Evolutionary conservation across 352 stramenopile species (phyloP), one percentile per base, ranked within the genome.

Genomic region (Pythium guiyangense): DNA sequence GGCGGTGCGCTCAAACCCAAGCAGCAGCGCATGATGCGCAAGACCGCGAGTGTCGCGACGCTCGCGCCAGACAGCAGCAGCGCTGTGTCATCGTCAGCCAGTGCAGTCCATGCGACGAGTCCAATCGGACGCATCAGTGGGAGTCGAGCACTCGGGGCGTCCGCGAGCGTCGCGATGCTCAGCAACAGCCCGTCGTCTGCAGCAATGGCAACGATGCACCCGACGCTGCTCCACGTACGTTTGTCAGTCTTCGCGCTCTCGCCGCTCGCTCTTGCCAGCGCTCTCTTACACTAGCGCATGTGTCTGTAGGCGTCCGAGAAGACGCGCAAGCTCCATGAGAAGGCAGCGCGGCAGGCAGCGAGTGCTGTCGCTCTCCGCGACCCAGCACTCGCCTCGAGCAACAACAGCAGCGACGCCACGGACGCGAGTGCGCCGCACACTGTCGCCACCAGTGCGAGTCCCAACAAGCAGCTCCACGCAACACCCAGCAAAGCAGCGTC

Each of bases 311-410:
- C 79, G 11, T 81, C 75, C 10, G 74, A 90, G 57, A 75, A 71
- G 55, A 74, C 75, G 27, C 67, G 74, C n/a, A 77, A 63, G 17
- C 66, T 88, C 43, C 52, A 70, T 6, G 72, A 83, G 15, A 78
- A 76, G 14, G 46, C 59, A 9, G 46, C 59, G 25, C 57, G 57
- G 10, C 27, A 52, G 8, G 49, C 37, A 25, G 49, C 60, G 0
- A 70, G 63, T 40, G 59, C 59, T 0, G 52, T 69, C 14, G 40
- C 54, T 0, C 27, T 71, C 17, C 42, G 62, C 14, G 31, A 55
- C 15, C 46, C 62, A 12, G 47, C 56, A 14, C 27, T 71, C 9
- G 20, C 37, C n/a, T 20, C 14, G 39, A 44, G 39, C 10, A 6
- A 6, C 17, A 26, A 14, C n/a, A 26, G 20, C 42, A 47, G 42